A percentile compares a stretch with the other conserved stretches of the same genome.
Evolutionary conservation across 805 yeast species (phyloP).

Genomic region (Saccharomycopsis selenospora): DNA sequence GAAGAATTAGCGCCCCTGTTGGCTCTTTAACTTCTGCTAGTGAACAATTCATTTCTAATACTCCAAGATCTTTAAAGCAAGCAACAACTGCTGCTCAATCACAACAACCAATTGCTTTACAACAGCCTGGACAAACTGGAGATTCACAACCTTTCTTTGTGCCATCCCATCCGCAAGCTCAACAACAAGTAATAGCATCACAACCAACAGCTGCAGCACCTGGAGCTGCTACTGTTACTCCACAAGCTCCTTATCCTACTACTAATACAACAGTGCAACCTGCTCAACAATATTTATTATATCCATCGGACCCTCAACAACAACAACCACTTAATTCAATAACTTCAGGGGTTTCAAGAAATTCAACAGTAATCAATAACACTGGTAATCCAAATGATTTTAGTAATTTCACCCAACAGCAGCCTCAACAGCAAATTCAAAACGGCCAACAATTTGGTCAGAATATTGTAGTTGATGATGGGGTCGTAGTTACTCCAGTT

Average conservation of each 20-base stretch:
- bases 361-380: not conserved
- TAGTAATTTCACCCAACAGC: constrained; percentile 1
- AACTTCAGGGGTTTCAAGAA: not conserved
- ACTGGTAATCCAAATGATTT: not conserved
- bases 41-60: not conserved
- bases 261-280: not conserved
- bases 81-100: not conserved
- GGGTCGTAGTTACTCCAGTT: constrained; percentile 11
- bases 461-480: constrained; percentile 6
- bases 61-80: not conserved
- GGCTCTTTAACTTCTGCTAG: constrained; percentile 1
- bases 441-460: not conserved
- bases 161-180: not conserved
- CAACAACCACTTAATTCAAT: not conserved
- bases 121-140: not conserved
- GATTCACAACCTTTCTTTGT: not conserved
- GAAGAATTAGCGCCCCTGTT: constrained; percentile 14
- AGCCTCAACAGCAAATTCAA: not conserved
- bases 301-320: not conserved
- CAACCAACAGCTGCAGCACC: not conserved
- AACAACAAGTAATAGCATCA: not conserved
- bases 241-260: not conserved
- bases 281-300: not conserved
- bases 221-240: not conserved
- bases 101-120: not conserved